Conservation (phyloP, 1,284 basidiomycete species). For the Fomitopsis betulina region DNA sequence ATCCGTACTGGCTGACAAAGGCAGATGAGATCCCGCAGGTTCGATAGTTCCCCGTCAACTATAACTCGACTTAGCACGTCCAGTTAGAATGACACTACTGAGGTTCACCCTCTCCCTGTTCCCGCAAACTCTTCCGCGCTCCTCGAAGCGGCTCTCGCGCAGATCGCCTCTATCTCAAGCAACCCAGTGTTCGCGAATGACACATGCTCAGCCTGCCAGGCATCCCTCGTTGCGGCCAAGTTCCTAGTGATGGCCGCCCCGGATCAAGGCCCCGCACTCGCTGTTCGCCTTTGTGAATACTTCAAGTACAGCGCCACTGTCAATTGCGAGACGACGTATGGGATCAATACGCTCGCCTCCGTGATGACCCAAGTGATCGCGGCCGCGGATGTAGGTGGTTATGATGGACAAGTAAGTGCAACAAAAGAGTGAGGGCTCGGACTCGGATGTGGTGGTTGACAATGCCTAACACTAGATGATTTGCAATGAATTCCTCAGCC, state of each 20-base stretch:
- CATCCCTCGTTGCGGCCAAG: constrained; percentile 60
- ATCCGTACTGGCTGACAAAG: constrained; percentile 54
- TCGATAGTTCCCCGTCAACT: background rate
- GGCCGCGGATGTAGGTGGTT: constrained; percentile 60
- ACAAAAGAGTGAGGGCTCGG: background rate
- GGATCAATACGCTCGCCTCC: constrained; percentile 44
- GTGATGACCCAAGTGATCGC: constrained; percentile 64
- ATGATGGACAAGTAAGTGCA: constrained; percentile 58
- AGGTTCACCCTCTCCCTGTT: constrained; percentile 66
- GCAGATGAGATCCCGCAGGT: constrained; percentile 52
- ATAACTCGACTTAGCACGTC: background rate
- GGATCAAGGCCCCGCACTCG: constrained; percentile 51
- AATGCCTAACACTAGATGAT: constrained; percentile 18
- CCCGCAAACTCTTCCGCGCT: constrained; percentile 39
- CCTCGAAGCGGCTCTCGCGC: constrained; percentile 45
- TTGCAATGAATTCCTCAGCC: constrained; percentile 48
- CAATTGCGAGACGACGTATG: constrained; percentile 43
- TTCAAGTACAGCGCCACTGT: constrained; percentile 46
- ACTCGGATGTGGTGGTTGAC: background rate
- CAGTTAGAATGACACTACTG: constrained; percentile 45
- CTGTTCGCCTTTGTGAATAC: constrained; percentile 56
- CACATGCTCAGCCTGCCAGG: constrained; percentile 60
- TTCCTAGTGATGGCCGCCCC: constrained; percentile 64
- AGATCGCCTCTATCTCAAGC: constrained; percentile 48
- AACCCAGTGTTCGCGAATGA: constrained; percentile 47